Evolutionary conservation across 305 asterid species (phyloP), one percentile per base, ranked within the genome.

Genomic region (Rubia peregrina): DNA sequence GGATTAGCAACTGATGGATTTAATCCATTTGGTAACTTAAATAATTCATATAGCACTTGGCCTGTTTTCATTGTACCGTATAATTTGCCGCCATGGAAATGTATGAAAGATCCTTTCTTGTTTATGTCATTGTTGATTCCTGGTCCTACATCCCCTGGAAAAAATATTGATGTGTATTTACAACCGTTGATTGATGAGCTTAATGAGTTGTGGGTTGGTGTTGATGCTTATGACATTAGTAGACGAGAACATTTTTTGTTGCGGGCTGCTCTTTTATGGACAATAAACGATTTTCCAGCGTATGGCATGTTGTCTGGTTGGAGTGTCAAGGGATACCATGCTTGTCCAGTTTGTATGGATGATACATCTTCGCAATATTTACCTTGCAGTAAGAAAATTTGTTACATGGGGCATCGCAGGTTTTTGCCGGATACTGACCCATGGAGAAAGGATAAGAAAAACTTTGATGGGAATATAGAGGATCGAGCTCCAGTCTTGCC

Each of bases 331-430:
- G 66, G 74, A 0, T 0, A 67, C 16, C 9, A 61, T 46, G 69
- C 77, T 1, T 76, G 74, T 40, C 77, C 79, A 33, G 24, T 9
- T 33, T 80, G 83, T 14, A 46, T 57, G 19, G 17, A 40, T 16
- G 4, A 73, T 1, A 70, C 77, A 16, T 48, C 55, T 48, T 48
- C n/a, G 36, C 7, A 46, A 8, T 1, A 16, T 17, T 16, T 12
- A 3, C n/a, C 21, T 38, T 6, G 51, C 66, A 17, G 9, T n/a
- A 65, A 0, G 48, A 44, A 19, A 9, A 8, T 60, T 10, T 76
- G 78, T 53, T 80, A 60, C 26, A 57, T 65, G 71, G 51, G 69
- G 1, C 65, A 75, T 46, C 74, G 56, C 1, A 8, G 55, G 3
- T 66, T 74, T 7, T 57, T 57, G 0, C 36, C 36, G 3, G 6